Base-by-base conservation (phyloP, 192 early-diverging fungal genomes). In the Obelidium mucronatum region DNA sequence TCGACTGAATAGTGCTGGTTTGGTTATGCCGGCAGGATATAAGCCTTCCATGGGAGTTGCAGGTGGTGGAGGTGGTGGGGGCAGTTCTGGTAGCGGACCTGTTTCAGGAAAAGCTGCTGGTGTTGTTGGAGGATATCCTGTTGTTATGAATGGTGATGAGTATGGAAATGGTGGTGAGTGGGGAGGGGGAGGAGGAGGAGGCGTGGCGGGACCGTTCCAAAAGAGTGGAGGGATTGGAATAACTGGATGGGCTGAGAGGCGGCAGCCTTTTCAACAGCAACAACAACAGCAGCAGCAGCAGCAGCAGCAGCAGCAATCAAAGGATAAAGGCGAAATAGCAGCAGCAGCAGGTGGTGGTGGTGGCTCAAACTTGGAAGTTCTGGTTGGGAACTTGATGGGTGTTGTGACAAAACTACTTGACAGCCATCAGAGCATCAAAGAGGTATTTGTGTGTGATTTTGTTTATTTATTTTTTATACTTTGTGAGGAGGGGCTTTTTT, bases 1-100 rank as follows among this genome's bases (percentile, higher is more conserved):
- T 53, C 40, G 67, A 17, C 52, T 39, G 67, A 68, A 68, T n/a
- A 68, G 40, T 68, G 67, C 67, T 6, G 67, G 67, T 17, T 52
- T 51, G 22, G 48, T 68, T 6, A 52, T 68, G 22, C 67, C 67
- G 8, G 67, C 37, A 2, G 64, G 64, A 66, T 40, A 40, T 42
- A 66, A 66, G 40, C 22, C 22, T 15, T 17, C 13, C 40, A 19
- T 11, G 13, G 24, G 36, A 17, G 15, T 24, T 40, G 40, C 15
- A 2, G 30, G 64, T 39, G 31, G 33, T 2, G 64, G 35, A 1
- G 64, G 19, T 1, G 64, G 17, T n/a, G 64, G 64, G 17, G 17
- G 40, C 15, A 31, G 37, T 39, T 15, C 34, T 30, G 64, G 13
- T 39, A 39, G n/a, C 19, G 59, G 30, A 61, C 33, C n/a, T 22